Percentiles rank a stretch among this genome's conserved stretches.
phyloP scores from a whole-genome alignment of 2,329 filamentous ascomycete genomes.

The Elsinoe necatrix region DNA sequence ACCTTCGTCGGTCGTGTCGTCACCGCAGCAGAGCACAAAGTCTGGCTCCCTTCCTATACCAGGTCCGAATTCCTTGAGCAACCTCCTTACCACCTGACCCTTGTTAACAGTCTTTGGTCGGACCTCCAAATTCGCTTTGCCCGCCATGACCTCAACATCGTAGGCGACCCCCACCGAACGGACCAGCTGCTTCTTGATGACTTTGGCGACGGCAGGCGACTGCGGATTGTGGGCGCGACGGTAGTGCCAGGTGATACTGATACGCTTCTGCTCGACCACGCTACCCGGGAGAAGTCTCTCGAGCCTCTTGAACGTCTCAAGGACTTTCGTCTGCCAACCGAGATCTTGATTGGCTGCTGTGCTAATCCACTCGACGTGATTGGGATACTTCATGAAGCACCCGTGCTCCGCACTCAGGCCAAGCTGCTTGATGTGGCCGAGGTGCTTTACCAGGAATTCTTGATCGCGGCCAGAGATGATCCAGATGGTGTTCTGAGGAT shows the following conservation, averaged over 20 bases:
- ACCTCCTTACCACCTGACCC: conserved; percentile 80
- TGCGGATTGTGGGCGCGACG: conserved; percentile 81
- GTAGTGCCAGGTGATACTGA: conserved; percentile 96
- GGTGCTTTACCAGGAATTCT: conserved; percentile 78
- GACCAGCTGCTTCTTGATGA: conserved; percentile 76
- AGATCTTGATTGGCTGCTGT: conserved; percentile 80
- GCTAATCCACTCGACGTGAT: conserved; percentile 74
- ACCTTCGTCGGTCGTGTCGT: conserved; percentile 98
- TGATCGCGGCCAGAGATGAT: conserved; percentile 95
- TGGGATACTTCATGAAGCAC: conserved; percentile 82
- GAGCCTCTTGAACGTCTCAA: conserved; percentile 77
- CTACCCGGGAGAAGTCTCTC: conserved; percentile 84
- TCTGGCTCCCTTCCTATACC: conserved; percentile 55
- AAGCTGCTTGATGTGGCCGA: conserved; percentile 81
- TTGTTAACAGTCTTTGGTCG: conserved; percentile 98
- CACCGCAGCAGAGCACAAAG: conserved; percentile 84
- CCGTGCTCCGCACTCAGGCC: conserved; percentile 97
- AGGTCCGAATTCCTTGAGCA: conserved; percentile 64
- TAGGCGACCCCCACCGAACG: conserved; percentile 65
- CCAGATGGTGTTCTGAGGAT: conserved; percentile 86
- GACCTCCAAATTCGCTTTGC: conserved; percentile 94
- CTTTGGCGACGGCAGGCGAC: conserved; percentile 66
- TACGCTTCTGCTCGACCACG: conserved; percentile 89
- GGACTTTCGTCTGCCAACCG: conserved; percentile 81
- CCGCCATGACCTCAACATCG: conserved; percentile 93